phyloP scores from a whole-genome alignment of 2,329 filamentous ascomycete species.

The Fusarium phyllophilum region DNA sequence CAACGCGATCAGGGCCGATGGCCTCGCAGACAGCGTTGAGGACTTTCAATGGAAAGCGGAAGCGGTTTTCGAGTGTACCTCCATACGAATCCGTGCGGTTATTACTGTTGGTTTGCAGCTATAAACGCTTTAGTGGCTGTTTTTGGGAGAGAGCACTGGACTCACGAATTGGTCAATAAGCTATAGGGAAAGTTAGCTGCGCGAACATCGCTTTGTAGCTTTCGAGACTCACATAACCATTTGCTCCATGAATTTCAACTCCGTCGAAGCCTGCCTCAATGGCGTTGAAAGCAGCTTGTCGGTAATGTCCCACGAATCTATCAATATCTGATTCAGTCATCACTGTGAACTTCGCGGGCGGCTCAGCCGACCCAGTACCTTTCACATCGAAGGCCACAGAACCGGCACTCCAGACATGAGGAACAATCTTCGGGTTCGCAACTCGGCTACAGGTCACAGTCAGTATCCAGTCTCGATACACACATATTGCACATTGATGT shows the following conservation, averaged over 20 bases:
- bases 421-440: conserved; percentile 33
- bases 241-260: conserved; percentile 70
- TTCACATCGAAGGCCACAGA: conserved; percentile 20
- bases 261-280: conserved; percentile 75
- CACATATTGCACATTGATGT: conserved; percentile 55
- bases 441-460: conserved; percentile 23
- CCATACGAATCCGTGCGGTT: conserved; percentile 63
- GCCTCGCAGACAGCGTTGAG: conserved; percentile 55
- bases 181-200: conserved; percentile 19
- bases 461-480: neutral
- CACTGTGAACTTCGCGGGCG: conserved; percentile 49
- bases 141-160: neutral
- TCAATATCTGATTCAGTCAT: conserved; percentile 75
- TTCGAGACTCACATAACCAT: conserved; percentile 62
- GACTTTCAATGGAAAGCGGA: conserved; percentile 61
- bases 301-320: conserved; percentile 68
- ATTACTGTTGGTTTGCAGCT: conserved; percentile 58
- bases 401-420: conserved; percentile 33
- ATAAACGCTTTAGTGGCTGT: neutral
- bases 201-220: neutral
- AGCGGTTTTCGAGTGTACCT: conserved; percentile 63
- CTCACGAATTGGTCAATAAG: conserved; percentile 66
- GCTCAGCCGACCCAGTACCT: conserved; percentile 15
- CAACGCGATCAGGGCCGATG: conserved; percentile 63
- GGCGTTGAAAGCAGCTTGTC: conserved; percentile 63